Evolutionary conservation across 2,329 filamentous ascomycete genomes (phyloP).

Genomic region (Leptoxyphium fumago): DNA sequence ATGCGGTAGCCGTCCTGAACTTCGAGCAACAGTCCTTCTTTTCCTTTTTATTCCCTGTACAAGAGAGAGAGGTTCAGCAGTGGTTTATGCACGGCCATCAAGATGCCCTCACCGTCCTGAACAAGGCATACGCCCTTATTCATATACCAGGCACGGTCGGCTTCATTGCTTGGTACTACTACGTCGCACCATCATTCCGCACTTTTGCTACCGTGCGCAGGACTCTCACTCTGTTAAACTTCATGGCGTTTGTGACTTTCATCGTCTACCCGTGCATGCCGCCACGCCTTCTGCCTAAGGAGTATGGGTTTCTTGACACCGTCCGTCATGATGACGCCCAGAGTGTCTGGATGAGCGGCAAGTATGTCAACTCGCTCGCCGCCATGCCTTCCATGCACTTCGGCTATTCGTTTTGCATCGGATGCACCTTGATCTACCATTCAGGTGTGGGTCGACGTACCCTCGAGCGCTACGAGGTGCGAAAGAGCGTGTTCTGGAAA

Average conservation of each 20-base stretch:
- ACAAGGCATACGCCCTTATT: conserved; percentile 44
- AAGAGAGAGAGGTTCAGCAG: conserved; percentile 38
- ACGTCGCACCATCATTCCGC: conserved; percentile 35
- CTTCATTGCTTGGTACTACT: conserved; percentile 48
- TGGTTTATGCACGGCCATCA: conserved; percentile 43
- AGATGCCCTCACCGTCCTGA: conserved; percentile 38
- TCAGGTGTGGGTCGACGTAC: conserved; percentile 26
- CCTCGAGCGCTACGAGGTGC: conserved; percentile 27
- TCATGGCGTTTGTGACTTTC: conserved; percentile 35
- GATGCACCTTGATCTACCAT: conserved; percentile 35
- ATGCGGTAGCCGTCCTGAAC: conserved; percentile 40
- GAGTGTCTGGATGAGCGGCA: conserved; percentile 30
- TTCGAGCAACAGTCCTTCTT: conserved; percentile 38
- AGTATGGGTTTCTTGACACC: conserved; percentile 29
- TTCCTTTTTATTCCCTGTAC: conserved; percentile 38
- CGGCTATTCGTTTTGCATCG: conserved; percentile 38
- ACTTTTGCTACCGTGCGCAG: conserved; percentile 27
- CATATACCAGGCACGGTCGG: conserved; percentile 47
- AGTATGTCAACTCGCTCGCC: conserved; percentile 28
- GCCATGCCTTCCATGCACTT: conserved; percentile 37
- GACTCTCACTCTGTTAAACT: conserved; percentile 34
- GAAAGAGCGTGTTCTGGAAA: conserved; percentile 28
- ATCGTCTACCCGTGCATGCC: conserved; percentile 37
- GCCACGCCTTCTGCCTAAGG: conserved; percentile 27
- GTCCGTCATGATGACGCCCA: conserved; percentile 29